A percentile compares a stretch with the other conserved stretches of the same genome.
These are phyloP conservation scores for Nepenthes gracilis DNA, from an alignment of 148 eudicot genomes.

Conservation along the genomic window DNA sequence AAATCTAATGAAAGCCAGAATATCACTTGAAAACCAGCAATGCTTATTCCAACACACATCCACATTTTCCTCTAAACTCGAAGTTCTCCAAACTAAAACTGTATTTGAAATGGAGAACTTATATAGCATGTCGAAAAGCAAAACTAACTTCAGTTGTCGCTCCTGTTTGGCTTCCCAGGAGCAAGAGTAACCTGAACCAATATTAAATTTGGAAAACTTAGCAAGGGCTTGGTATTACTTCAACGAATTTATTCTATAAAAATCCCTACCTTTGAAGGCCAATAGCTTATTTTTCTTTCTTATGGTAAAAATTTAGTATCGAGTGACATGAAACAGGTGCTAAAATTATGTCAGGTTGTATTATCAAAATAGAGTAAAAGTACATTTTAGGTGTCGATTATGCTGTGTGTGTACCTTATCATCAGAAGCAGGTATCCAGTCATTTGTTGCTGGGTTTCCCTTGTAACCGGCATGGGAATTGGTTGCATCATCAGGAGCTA, in stretches of 20 bases:
- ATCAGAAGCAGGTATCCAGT: conserved; percentile 64
- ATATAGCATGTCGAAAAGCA: background rate
- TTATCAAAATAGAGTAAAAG: background rate
- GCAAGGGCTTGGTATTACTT: background rate
- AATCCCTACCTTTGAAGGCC: background rate
- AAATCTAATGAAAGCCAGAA: too few species aligned
- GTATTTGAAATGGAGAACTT: too few species aligned
- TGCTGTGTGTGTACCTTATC: conserved; percentile 21
- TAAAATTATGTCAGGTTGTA: background rate
- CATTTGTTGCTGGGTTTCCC: conserved; percentile 94
- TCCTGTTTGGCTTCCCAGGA: conserved; percentile 61
- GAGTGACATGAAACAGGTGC: background rate
- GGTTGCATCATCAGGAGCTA: conserved; percentile 27
- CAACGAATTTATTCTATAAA: background rate
- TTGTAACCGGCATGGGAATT: conserved; percentile 32
- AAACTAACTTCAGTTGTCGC: conserved; percentile 39
- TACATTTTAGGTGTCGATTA: background rate
- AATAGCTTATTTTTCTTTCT: background rate
- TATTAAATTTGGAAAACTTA: background rate
- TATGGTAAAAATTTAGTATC: background rate
- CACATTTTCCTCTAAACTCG: too few species aligned
- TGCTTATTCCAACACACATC: too few species aligned
- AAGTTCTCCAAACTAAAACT: too few species aligned
- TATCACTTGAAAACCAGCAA: too few species aligned
- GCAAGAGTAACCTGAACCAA: conserved; percentile 23